These are phyloP conservation scores for Dictyostelium discoideum DNA, from an alignment of 78 protist species.

Conservation along the genomic window DNA sequence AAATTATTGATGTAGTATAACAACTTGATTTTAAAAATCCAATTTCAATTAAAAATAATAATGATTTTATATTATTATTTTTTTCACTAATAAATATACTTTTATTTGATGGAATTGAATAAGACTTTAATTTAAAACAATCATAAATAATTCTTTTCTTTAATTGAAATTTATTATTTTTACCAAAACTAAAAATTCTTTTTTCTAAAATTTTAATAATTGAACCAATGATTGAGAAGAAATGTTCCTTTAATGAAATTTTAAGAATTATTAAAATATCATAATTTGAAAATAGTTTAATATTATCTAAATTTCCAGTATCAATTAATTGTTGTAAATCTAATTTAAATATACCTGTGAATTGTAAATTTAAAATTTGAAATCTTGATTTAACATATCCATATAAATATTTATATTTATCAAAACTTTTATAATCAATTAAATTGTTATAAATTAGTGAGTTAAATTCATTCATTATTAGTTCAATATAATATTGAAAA, in stretches of 20 bases:
- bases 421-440: no score
- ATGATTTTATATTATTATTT: background rate
- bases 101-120: background rate
- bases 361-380: background rate
- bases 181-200: background rate
- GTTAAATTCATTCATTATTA: background rate
- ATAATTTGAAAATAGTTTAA: background rate
- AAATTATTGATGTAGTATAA: no score
- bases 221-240: background rate
- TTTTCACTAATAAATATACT: background rate
- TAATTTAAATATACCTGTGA: background rate
- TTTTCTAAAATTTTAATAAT: background rate
- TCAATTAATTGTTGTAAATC: background rate
- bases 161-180: background rate
- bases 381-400: background rate
- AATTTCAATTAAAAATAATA: background rate
- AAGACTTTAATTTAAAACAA: background rate
- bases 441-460: background rate
- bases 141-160: background rate
- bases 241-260: background rate
- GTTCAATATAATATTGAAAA: background rate
- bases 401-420: background rate
- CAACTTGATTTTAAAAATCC: background rate
- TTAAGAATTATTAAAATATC: background rate
- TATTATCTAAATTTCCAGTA: background rate